These are phyloP conservation scores for Colletotrichum salicis DNA, from an alignment of 2,329 filamentous ascomycete species.

Conservation along the genomic window DNA sequence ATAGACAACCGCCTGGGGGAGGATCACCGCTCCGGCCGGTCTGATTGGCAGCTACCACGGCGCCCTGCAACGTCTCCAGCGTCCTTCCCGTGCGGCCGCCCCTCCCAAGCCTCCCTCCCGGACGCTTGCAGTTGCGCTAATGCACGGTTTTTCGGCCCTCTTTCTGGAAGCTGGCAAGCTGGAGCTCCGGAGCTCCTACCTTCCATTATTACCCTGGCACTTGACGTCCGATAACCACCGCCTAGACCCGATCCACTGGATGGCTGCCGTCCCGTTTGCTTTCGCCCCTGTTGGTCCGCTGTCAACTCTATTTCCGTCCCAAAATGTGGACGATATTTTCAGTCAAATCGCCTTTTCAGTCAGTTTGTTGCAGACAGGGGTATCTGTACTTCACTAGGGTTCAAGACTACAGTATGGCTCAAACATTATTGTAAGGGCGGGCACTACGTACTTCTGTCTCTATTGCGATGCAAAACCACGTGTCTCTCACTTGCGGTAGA, in stretches of 20 bases:
- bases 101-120: constrained; percentile 21
- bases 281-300: constrained; percentile 3
- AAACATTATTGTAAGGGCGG: too few species aligned
- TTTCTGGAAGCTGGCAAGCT: constrained; percentile 28
- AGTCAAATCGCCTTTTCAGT: constrained; percentile 3
- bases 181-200: neutral
- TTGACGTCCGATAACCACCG: neutral
- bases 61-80: constrained; percentile 4
- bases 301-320: constrained; percentile 38
- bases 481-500: neutral
- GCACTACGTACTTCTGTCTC: too few species aligned
- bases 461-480: neutral
- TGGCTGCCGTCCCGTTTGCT: constrained; percentile 15
- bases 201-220: neutral
- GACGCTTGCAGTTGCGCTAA: constrained; percentile 32
- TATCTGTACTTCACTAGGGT: too few species aligned
- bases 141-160: constrained; percentile 32
- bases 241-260: constrained; percentile 20
- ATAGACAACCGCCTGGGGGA: constrained; percentile 3
- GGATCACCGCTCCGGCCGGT: neutral
- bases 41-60: constrained; percentile 18
- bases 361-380: neutral
- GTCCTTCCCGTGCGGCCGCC: neutral
- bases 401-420: too few species aligned
- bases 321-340: constrained; percentile 46